phyloP scores from a whole-genome alignment of 1,139 yeast species.

The Sugiyamaella novakii region DNA sequence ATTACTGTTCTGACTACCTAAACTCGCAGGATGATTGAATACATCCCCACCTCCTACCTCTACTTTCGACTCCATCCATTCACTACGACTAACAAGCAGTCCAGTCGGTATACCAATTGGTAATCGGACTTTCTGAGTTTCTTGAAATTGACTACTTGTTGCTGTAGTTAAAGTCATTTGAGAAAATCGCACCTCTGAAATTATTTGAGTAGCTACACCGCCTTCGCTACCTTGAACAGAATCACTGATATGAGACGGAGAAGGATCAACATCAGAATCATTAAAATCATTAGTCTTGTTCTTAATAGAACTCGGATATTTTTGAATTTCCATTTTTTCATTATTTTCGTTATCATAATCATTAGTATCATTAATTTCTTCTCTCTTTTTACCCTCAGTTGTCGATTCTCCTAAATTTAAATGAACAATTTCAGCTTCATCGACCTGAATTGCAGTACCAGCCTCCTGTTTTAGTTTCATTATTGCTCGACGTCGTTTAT shows the following conservation, averaged over 20 bases:
- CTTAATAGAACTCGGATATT: too few species aligned
- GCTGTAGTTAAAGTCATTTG: conserved; percentile 1
- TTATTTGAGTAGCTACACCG: not conserved
- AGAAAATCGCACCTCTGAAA: not conserved
- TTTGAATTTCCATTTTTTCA: not conserved
- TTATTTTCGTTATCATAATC: not conserved
- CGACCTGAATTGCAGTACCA: conserved; percentile 8
- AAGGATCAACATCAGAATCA: conserved; percentile 1
- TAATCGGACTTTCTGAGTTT: conserved; percentile 9
- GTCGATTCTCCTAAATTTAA: not conserved
- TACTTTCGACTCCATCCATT: not conserved
- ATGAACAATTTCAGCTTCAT: conserved; percentile 14
- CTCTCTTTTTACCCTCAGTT: conserved; percentile 10
- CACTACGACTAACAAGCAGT: conserved; percentile 1
- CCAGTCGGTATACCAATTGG: conserved; percentile 12
- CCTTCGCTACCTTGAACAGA: conserved; percentile 6
- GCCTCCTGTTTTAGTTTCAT: conserved; percentile 4
- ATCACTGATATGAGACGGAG: conserved; percentile 5
- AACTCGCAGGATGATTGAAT: conserved; percentile 6
- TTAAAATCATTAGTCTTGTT: not conserved
- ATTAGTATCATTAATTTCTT: not conserved
- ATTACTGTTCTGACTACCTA: not conserved
- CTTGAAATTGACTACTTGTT: conserved; percentile 8
- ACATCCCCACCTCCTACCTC: not conserved
- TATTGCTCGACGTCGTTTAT: conserved; percentile 11